These are phyloP conservation scores for Oropetium thomaeum DNA, from an alignment of 176 grass and related monocot genomes.

Conservation along the genomic window DNA sequence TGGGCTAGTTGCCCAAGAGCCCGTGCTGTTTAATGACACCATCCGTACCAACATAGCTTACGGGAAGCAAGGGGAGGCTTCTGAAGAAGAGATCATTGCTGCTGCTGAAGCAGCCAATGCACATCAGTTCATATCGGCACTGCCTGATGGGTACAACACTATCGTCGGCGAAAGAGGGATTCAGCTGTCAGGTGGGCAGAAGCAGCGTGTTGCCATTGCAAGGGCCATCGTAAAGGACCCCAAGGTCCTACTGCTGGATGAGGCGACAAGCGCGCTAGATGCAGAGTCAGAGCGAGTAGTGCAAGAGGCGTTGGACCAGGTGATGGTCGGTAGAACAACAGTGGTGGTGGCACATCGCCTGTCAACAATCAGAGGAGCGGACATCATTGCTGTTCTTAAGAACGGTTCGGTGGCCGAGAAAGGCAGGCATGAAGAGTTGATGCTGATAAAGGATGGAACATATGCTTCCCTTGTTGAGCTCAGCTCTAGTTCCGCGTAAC, in stretches of 20 bases:
- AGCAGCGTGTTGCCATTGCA: conserved; percentile 77
- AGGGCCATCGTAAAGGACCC: conserved; percentile 73
- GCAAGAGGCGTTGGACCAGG: conserved; percentile 72
- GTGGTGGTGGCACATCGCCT: conserved; percentile 68
- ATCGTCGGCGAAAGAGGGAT: conserved; percentile 65
- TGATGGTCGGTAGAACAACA: conserved; percentile 50
- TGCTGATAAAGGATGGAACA: conserved; percentile 43
- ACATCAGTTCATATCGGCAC: conserved; percentile 58
- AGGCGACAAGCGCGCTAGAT: conserved; percentile 80
- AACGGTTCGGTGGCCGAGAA: conserved; percentile 61
- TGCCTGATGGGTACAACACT: conserved; percentile 69
- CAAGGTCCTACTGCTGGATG: conserved; percentile 71
- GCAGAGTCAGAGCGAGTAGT: conserved; percentile 64
- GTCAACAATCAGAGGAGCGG: conserved; percentile 53
- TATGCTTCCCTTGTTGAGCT: conserved; percentile 73
- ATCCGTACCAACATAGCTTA: conserved; percentile 77
- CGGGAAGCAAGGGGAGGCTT: conserved; percentile 60
- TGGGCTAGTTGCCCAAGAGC: conserved; percentile 73
- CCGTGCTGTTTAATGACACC: conserved; percentile 66
- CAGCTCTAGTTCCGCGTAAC: conserved; percentile 25
- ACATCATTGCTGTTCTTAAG: conserved; percentile 56
- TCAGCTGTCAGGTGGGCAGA: conserved; percentile 77
- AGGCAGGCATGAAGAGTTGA: conserved; percentile 60
- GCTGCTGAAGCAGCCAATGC: conserved; percentile 67
- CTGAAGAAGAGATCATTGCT: conserved; percentile 63